Evolutionary conservation across 2,329 filamentous ascomycete species (phyloP).

Genomic region (Aureobasidium pullulans): DNA sequence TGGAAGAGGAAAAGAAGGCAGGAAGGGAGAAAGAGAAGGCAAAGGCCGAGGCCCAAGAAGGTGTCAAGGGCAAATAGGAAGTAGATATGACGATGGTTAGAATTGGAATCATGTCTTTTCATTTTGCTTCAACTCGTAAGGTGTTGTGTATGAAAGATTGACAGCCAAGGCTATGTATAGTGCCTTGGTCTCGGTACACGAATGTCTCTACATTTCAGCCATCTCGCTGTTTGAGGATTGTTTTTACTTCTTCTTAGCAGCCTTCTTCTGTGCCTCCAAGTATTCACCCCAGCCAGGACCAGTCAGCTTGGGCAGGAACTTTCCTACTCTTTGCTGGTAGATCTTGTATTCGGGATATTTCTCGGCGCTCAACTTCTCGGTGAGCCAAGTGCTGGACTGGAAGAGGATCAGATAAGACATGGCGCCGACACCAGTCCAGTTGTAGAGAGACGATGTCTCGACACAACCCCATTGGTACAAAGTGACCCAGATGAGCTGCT

Average conservation of each 20-base stretch:
- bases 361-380: conserved; percentile 67
- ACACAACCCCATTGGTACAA: conserved; percentile 85
- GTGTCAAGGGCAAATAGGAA: not conserved
- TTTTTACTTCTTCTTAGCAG: conserved; percentile 7
- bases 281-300: conserved; percentile 27
- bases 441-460: conserved; percentile 61
- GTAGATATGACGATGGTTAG: not conserved
- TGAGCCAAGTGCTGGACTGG: conserved; percentile 81
- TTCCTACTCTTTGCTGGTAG: conserved; percentile 77
- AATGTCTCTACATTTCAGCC: not conserved
- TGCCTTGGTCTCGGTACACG: not conserved
- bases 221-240: not conserved
- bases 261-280: conserved; percentile 18
- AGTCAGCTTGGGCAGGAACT: conserved; percentile 61
- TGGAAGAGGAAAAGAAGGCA: conserved; percentile 13
- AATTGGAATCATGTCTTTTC: not conserved
- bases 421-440: conserved; percentile 70
- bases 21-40: not conserved
- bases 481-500: conserved; percentile 82
- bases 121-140: conserved; percentile 1
- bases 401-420: conserved; percentile 70
- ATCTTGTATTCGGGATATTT: conserved; percentile 86
- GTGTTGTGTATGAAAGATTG: not conserved
- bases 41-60: not conserved
- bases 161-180: not conserved